These are phyloP conservation scores for Phytopythium kandeliae DNA, from an alignment of 352 stramenopile genomes.

Conservation along the genomic window DNA sequence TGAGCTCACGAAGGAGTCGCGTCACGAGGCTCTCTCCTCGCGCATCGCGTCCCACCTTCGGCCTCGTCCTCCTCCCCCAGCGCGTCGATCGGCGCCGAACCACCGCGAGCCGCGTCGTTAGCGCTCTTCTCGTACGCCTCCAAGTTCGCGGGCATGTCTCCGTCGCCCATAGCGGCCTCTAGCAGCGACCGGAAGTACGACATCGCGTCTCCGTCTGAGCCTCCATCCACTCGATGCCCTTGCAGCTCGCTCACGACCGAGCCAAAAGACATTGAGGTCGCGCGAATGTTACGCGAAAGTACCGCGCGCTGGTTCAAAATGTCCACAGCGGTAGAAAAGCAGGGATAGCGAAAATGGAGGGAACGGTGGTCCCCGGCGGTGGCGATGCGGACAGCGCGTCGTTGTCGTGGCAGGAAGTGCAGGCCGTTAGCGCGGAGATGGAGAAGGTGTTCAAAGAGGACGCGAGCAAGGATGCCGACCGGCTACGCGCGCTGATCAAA, in stretches of 20 bases:
- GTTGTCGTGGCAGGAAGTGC: conserved; percentile 61
- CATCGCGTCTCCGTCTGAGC: conserved; percentile 23
- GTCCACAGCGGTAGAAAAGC: no score
- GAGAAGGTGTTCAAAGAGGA: conserved; percentile 61
- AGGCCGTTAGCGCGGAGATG: conserved; percentile 60
- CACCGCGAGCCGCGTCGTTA: conserved; percentile 14
- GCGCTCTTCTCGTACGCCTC: conserved; percentile 34
- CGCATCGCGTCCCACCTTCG: neutral
- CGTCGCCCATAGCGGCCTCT: conserved; percentile 71
- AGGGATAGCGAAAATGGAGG: conserved; percentile 20
- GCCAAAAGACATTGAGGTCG: neutral
- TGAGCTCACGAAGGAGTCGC: neutral
- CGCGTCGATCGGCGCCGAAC: conserved; percentile 16
- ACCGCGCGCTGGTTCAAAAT: no score
- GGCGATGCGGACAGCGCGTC: conserved; percentile 7
- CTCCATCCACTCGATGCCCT: conserved; percentile 5
- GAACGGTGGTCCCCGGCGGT: conserved; percentile 7
- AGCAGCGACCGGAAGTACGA: conserved; percentile 82
- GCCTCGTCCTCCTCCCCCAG: conserved; percentile 20
- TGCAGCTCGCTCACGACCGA: conserved; percentile 6
- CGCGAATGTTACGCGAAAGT: conserved; percentile 21
- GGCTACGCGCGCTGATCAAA: conserved; percentile 44
- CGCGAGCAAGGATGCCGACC: conserved; percentile 46
- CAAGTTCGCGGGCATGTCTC: conserved; percentile 39
- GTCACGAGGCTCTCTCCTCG: no score